These are phyloP conservation scores for Gautieria morchelliformis DNA, from an alignment of 768 basidiomycete species.

Conservation along the genomic window DNA sequence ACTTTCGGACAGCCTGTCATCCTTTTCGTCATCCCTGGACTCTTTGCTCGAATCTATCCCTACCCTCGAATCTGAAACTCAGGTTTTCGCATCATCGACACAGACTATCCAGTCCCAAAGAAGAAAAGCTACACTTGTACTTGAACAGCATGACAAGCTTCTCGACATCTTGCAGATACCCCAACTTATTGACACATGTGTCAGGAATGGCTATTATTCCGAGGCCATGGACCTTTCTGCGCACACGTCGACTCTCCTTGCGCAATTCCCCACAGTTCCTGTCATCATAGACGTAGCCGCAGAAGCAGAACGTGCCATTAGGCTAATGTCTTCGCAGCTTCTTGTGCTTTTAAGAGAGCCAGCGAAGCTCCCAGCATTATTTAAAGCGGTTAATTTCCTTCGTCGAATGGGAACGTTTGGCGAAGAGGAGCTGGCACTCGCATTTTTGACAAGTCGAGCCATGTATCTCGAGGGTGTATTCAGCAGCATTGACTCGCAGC, in stretches of 20 bases:
- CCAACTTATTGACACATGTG: constrained; percentile 84
- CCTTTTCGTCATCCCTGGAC: constrained; percentile 66
- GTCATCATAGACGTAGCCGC: constrained; percentile 53
- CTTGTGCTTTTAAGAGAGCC: constrained; percentile 73
- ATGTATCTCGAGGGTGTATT: constrained; percentile 51
- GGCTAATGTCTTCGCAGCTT: constrained; percentile 70
- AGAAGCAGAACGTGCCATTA: constrained; percentile 59
- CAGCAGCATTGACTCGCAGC: constrained; percentile 36
- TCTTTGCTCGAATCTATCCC: constrained; percentile 65
- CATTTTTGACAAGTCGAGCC: constrained; percentile 71
- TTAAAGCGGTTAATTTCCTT: constrained; percentile 84
- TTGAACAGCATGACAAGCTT: constrained; percentile 91
- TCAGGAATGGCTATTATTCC: constrained; percentile 84
- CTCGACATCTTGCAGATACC: constrained; percentile 88
- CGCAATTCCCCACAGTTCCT: constrained; percentile 33
- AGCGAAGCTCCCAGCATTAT: constrained; percentile 78
- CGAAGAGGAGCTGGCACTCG: constrained; percentile 72
- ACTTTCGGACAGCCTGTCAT: constrained; percentile 60
- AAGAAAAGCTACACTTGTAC: constrained; percentile 69
- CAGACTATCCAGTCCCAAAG: constrained; percentile 60
- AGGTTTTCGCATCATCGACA: constrained; percentile 66
- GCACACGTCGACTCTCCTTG: constrained; percentile 47
- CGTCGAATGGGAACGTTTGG: constrained; percentile 69
- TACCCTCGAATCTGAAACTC: constrained; percentile 62
- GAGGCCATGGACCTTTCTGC: constrained; percentile 82